phyloP scores from a whole-genome alignment of 495 filamentous ascomycete species.

The Neurospora sp. region DNA sequence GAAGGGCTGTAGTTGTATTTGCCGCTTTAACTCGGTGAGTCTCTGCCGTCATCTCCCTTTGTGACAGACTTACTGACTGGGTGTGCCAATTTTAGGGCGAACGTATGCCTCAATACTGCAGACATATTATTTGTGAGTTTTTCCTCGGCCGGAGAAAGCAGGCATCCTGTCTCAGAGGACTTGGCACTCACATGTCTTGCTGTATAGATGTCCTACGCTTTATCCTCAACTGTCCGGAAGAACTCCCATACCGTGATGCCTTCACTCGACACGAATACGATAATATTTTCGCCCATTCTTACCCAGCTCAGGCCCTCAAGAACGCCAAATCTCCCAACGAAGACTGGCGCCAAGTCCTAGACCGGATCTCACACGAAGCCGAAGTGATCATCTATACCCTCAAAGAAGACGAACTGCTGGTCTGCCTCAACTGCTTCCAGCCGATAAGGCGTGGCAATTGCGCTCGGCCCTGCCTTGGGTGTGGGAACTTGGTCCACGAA shows the following conservation, averaged over 20 bases:
- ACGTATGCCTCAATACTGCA: background rate
- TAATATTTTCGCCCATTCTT: background rate
- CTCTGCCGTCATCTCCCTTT: background rate
- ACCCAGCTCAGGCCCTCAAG: background rate
- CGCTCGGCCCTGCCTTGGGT: background rate
- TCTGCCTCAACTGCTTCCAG: background rate
- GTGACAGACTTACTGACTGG: background rate
- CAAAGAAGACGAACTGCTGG: background rate
- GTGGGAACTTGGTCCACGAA: background rate
- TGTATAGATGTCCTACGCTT: background rate
- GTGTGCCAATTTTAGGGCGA: background rate
- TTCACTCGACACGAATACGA: background rate
- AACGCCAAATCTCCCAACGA: background rate
- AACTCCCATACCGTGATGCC: background rate
- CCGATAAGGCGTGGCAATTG: background rate
- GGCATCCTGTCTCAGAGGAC: background rate
- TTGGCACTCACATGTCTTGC: background rate
- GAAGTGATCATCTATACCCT: background rate
- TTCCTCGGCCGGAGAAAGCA: background rate
- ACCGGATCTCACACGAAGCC: background rate
- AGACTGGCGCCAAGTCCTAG: background rate
- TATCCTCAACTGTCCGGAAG: background rate
- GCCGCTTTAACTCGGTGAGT: background rate
- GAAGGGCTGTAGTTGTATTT: background rate
- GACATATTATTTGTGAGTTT: background rate